Evolutionary conservation across 2,329 filamentous ascomycete species (phyloP).

Genomic region (Bertia moriformis): DNA sequence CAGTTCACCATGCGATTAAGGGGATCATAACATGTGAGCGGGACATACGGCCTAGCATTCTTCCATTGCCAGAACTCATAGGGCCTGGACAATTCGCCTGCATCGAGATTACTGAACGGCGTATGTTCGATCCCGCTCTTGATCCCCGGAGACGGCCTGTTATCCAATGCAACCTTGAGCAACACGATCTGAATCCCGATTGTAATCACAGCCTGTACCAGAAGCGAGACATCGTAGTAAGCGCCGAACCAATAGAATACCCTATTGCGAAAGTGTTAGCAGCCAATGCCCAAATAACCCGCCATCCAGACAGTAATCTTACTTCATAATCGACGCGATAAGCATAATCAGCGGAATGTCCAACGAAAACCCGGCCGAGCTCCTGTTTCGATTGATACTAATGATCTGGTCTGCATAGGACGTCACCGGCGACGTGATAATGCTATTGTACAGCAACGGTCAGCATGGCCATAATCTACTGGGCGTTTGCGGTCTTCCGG

Average conservation of each 20-base stretch:
- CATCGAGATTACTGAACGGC: constrained; percentile 17
- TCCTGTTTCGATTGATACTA: constrained; percentile 43
- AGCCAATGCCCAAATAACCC: constrained; percentile 5
- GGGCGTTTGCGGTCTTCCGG: neutral
- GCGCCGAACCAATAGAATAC: constrained; percentile 53
- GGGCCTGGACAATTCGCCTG: constrained; percentile 24
- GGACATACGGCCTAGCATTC: constrained; percentile 29
- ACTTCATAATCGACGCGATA: constrained; percentile 46
- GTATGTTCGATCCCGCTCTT: constrained; percentile 22
- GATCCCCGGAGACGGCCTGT: constrained; percentile 27
- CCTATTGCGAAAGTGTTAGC: constrained; percentile 15
- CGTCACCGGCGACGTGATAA: constrained; percentile 47
- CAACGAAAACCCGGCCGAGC: constrained; percentile 48
- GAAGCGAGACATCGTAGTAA: constrained; percentile 39
- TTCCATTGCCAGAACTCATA: constrained; percentile 53
- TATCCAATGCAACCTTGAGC: constrained; percentile 43
- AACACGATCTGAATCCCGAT: constrained; percentile 39
- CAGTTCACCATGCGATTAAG: constrained; percentile 3
- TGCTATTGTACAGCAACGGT: constrained; percentile 16
- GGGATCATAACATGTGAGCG: constrained; percentile 1
- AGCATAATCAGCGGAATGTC: constrained; percentile 57
- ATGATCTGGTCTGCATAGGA: constrained; percentile 55
- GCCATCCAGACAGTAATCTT: neutral
- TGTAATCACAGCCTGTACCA: constrained; percentile 46
- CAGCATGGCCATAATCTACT: neutral